phyloP scores from a whole-genome alignment of 2,329 filamentous ascomycete genomes.

The Colletotrichum karsti region DNA sequence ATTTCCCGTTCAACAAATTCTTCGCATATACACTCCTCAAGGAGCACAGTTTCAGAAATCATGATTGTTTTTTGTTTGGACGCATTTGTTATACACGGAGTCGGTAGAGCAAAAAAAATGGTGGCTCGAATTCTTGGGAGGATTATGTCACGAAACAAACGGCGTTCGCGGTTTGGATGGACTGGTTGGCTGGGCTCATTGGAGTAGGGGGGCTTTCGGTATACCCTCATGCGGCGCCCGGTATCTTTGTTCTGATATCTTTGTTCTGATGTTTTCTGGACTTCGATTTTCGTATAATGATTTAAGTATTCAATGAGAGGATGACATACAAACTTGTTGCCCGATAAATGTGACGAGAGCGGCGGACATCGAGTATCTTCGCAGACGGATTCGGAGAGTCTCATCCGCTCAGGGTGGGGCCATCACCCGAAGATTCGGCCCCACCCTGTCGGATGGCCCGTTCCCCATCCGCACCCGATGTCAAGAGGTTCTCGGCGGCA shows the following conservation, averaged over 20 bases:
- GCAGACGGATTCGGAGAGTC: too few relatives aligned
- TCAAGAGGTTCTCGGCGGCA: too few relatives aligned
- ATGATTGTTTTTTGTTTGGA: background rate
- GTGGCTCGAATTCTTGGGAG: background rate
- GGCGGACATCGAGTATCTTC: too few relatives aligned
- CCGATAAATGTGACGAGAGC: background rate
- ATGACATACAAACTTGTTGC: background rate
- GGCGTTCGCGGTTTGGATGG: conserved; percentile 14
- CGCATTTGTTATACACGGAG: conserved; percentile 23
- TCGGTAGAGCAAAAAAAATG: conserved; percentile 20
- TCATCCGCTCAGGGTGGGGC: too few relatives aligned
- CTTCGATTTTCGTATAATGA: background rate
- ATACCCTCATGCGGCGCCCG: conserved; percentile 25
- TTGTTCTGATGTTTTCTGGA: background rate
- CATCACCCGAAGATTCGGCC: too few relatives aligned
- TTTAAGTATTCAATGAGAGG: background rate
- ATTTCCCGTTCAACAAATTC: background rate
- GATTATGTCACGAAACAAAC: background rate
- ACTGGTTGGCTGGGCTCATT: conserved; percentile 8
- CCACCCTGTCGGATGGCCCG: too few relatives aligned
- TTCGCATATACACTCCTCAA: conserved; percentile 7
- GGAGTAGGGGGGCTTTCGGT: conserved; percentile 19
- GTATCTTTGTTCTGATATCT: too few relatives aligned
- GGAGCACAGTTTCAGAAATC: background rate
- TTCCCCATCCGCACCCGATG: too few relatives aligned